phyloP scores from a whole-genome alignment of 371 early-diverging fungal genomes.

The Thermomucor indicae-seudaticae region DNA sequence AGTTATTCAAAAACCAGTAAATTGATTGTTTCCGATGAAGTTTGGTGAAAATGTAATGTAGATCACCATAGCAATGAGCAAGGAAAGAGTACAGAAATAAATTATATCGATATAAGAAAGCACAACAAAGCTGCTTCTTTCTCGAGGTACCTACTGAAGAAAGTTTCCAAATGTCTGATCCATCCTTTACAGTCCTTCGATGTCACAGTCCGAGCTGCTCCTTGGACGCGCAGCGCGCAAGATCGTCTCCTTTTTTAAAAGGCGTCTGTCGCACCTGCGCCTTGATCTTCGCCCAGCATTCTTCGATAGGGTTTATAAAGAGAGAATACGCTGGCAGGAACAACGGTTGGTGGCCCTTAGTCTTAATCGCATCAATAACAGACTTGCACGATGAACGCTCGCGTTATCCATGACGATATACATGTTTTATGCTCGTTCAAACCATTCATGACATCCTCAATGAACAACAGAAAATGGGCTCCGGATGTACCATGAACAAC shows the following conservation, averaged over 20 bases:
- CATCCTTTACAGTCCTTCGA: slow-evolving; percentile 15
- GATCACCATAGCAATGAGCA: no score
- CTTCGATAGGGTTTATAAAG: background rate
- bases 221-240: background rate
- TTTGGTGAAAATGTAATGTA: no score
- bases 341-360: background rate
- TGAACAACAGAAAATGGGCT: background rate
- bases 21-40: no score
- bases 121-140: no score
- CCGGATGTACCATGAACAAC: no score
- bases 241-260: background rate
- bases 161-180: slow-evolving; percentile 6
- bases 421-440: background rate
- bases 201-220: slow-evolving; percentile 14
- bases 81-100: no score
- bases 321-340: background rate
- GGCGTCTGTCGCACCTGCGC: background rate
- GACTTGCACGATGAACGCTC: background rate
- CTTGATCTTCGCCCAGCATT: slow-evolving; percentile 3
- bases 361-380: background rate
- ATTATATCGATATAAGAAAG: no score
- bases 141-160: background rate
- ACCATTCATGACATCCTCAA: background rate
- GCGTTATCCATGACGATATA: slow-evolving; percentile 1
- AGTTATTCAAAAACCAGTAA: no score